These are phyloP conservation scores for Trametes pubescens DNA, from an alignment of 1,284 basidiomycete species.

Conservation along the genomic window DNA sequence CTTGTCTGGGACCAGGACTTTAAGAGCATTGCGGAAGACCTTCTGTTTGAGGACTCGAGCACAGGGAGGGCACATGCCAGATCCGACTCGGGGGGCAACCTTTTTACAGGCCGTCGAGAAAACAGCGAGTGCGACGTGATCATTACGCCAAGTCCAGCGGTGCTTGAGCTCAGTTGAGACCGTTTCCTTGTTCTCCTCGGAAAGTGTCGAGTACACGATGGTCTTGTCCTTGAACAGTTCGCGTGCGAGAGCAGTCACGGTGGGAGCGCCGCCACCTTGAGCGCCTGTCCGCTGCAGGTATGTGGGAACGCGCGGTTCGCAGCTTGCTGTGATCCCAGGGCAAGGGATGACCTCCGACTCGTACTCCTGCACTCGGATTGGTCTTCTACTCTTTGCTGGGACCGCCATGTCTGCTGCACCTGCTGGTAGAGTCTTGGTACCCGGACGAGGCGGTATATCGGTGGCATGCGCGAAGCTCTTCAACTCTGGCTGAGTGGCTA, in stretches of 20 bases:
- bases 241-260: background rate
- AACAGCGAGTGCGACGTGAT: background rate
- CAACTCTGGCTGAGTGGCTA: no score
- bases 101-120: conserved; percentile 4
- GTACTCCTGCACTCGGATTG: no score
- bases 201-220: no score
- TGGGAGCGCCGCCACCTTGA: conserved; percentile 8
- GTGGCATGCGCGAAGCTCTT: no score
- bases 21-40: background rate
- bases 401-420: no score
- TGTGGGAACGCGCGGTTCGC: background rate
- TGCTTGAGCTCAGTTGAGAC: background rate
- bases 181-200: no score
- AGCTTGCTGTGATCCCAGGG: background rate
- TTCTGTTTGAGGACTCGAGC: background rate
- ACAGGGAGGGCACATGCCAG: background rate
- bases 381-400: no score
- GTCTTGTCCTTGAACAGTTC: no score
- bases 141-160: conserved; percentile 7
- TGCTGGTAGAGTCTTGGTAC: no score
- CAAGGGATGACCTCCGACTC: background rate
- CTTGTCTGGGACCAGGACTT: background rate
- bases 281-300: conserved; percentile 9
- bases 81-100: background rate
- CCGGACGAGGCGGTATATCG: no score